Base-by-base conservation (phyloP, 352 stramenopile species). In the Globisporangium paroecandrum region DNA sequence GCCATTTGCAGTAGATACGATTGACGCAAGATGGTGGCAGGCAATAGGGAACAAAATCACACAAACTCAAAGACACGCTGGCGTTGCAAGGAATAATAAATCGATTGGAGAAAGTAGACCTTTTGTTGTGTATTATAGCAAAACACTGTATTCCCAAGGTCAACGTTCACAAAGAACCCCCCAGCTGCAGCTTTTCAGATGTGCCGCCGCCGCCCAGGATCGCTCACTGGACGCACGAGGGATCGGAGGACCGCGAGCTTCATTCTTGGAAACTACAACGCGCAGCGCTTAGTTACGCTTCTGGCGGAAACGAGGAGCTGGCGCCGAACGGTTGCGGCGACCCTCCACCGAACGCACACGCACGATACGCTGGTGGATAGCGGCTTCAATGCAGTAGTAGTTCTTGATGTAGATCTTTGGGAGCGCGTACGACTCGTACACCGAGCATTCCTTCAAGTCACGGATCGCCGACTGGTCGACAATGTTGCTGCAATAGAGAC, bases 321-420 rank as follows among this genome's bases (percentile, higher is more conserved):
- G 97, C 67, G 97, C 93, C 70, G 97, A 93, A 77, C 97, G 94
- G 84, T 97, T 98, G 69, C 90, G 89, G 79, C 98, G 93, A 67
- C 80, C 91, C 73, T 96, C 89, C 27, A 90, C 82, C 74, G 94
- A 99, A 77, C 98, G 94, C 74, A 94, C 97, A 89, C 98, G 96
- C 62, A 99, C 98, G 78, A 99, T 99, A 85, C 98, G 97, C 85
- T 99, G 97, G 90, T 99, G 98, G 68, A 99, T 98, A 64, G 98
- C 98, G 58, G 97, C 97, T 78, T 99, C 97, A 34, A 99, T 96
- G 82, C 97, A 99, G 92, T 99, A 99, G 85, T 99, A 99, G 94
- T 99, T 98, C 96, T 99, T 99, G 78, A 99, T 98, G 93, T 99
- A 99, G 72, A 99, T 96, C 91, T 99, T 99, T 71, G 98, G 98